Percentiles rank a stretch among this genome's conserved stretches.
phyloP scores from a whole-genome alignment of 164 flowering plant species.

The Annona squamosa region DNA sequence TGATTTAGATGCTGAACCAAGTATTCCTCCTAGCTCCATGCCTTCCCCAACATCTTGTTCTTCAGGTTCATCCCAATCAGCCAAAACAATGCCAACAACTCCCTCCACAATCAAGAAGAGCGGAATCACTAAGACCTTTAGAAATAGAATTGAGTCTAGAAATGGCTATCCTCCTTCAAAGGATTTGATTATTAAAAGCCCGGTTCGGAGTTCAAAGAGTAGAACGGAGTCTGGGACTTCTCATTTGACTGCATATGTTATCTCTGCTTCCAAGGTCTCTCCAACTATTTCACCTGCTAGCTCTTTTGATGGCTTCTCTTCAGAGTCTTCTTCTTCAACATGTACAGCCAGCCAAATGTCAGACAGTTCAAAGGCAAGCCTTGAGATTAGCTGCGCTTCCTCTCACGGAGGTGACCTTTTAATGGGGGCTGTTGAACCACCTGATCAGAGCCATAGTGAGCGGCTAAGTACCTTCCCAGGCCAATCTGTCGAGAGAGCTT shows the following conservation, averaged over 20 bases:
- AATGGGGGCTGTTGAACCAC: conserved; percentile 17
- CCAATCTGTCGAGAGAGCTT: conserved; percentile 20
- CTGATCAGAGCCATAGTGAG: conserved; percentile 7
- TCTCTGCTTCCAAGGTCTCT: not conserved
- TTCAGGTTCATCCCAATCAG: conserved; percentile 25
- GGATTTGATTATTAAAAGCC: conserved; percentile 6
- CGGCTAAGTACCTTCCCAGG: not conserved
- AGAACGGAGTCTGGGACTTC: conserved; percentile 1
- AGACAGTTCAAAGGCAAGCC: conserved; percentile 27
- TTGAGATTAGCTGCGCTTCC: conserved; percentile 15
- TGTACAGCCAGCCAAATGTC: conserved; percentile 39
- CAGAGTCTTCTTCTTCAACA: conserved; percentile 63
- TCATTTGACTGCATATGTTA: not conserved
- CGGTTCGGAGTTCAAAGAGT: not conserved
- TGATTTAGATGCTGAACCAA: conserved; percentile 17
- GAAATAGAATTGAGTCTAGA: conserved; percentile 25
- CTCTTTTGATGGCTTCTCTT: conserved; percentile 39
- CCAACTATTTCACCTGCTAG: conserved; percentile 12
- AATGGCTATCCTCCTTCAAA: not conserved
- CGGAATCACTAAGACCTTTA: conserved; percentile 27
- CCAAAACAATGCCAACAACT: conserved; percentile 27
- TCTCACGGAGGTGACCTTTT: conserved; percentile 11
- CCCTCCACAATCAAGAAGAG: conserved; percentile 41
- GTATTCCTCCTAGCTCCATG: conserved; percentile 29
- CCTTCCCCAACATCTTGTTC: conserved; percentile 33